Conservation (phyloP, 2,329 filamentous ascomycete genomes). For the Bimuria novae-zelandiae region DNA sequence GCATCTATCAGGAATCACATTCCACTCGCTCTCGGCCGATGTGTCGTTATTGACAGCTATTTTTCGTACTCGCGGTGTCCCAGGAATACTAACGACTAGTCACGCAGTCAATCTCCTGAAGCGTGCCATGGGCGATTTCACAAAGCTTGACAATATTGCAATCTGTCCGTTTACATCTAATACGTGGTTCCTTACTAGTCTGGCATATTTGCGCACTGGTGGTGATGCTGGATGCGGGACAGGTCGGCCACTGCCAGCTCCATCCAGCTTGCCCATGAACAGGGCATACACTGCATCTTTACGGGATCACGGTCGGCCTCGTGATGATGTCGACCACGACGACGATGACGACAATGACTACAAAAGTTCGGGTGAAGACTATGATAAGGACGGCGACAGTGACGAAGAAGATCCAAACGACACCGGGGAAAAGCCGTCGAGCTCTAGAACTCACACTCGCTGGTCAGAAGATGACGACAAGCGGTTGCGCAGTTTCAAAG, state of each 20-base stretch:
- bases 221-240: not conserved
- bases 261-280: too few relatives aligned
- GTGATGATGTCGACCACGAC: not conserved
- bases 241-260: conserved; percentile 4
- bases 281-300: conserved; percentile 1
- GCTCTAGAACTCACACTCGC: conserved; percentile 7
- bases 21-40: conserved; percentile 6
- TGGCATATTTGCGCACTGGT: not conserved
- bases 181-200: conserved; percentile 6
- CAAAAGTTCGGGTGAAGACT: conserved; percentile 2
- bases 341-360: too few relatives aligned
- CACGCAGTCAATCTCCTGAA: conserved; percentile 8
- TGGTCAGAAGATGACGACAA: conserved; percentile 13
- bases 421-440: conserved; percentile 1
- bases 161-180: conserved; percentile 3
- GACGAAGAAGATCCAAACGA: conserved; percentile 6
- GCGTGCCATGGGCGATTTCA: not conserved
- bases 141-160: conserved; percentile 4
- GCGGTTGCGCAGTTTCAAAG: conserved; percentile 10
- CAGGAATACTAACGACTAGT: conserved; percentile 3
- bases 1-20: conserved; percentile 1
- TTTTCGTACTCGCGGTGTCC: conserved; percentile 2
- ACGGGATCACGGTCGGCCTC: too few relatives aligned
- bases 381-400: not conserved
- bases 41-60: conserved; percentile 8